A percentile compares a stretch with the other conserved stretches of the same genome.
These are phyloP conservation scores for Ampelocalamus luodianensis DNA, from an alignment of 176 grass and related monocot species.

Conservation along the genomic window DNA sequence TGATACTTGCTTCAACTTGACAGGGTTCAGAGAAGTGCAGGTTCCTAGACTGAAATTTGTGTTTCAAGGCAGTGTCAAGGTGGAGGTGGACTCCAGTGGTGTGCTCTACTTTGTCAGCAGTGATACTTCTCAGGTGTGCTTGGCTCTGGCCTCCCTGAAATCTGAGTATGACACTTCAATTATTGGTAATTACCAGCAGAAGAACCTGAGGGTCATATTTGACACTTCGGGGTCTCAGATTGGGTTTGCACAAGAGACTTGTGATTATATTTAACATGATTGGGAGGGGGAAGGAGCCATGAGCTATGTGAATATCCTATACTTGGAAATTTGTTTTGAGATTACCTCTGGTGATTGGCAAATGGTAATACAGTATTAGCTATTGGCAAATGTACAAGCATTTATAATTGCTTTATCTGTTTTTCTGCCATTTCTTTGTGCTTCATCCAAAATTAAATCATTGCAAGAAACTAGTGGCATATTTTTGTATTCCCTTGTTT, in stretches of 20 bases:
- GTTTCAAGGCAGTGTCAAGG: slow-evolving; percentile 58
- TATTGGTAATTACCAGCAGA: slow-evolving; percentile 98
- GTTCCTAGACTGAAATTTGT: slow-evolving; percentile 68
- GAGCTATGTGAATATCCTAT: slow-evolving; percentile 63
- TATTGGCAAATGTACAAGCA: slow-evolving; percentile 38
- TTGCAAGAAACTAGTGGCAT: slow-evolving; percentile 26
- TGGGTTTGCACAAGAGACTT: slow-evolving; percentile 80
- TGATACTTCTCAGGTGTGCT: slow-evolving; percentile 82
- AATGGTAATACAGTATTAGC: slow-evolving; percentile 53
- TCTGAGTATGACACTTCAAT: slow-evolving; percentile 75
- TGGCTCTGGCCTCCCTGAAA: slow-evolving; percentile 70
- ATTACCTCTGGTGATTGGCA: slow-evolving; percentile 60
- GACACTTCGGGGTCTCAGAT: slow-evolving; percentile 67
- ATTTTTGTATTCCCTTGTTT: not conserved
- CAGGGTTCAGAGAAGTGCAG: slow-evolving; percentile 63
- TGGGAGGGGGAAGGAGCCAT: slow-evolving; percentile 20
- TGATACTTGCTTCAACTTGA: slow-evolving; percentile 92
- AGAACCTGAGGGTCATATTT: slow-evolving; percentile 84
- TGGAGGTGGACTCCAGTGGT: slow-evolving; percentile 75
- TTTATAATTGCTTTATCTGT: not conserved
- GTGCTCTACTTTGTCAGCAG: slow-evolving; percentile 80
- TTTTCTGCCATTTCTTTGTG: not conserved
- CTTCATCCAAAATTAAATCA: not conserved
- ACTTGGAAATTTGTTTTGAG: slow-evolving; percentile 47
- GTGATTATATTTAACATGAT: slow-evolving; percentile 60